These are phyloP conservation scores for Boletellus deceptivus DNA, from an alignment of 1,284 basidiomycete genomes.

Conservation along the genomic window DNA sequence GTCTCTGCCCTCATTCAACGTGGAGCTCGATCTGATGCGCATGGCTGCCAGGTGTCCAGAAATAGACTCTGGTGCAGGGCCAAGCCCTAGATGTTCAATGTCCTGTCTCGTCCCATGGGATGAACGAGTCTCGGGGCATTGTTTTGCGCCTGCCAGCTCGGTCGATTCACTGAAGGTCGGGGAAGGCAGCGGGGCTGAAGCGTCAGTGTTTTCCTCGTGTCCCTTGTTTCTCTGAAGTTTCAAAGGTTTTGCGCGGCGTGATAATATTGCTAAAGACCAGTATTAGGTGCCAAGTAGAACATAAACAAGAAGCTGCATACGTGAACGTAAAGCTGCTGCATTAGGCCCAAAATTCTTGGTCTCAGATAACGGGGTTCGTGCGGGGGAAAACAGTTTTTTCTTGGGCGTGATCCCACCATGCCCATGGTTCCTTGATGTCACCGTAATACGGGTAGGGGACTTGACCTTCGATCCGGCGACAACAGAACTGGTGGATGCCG, in stretches of 20 bases:
- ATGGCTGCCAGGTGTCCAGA: constrained; percentile 26
- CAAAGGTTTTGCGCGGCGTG: constrained; percentile 15
- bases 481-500: constrained; percentile 4
- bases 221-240: constrained; percentile 12
- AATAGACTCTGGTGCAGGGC: constrained; percentile 30
- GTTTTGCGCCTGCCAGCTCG: constrained; percentile 8
- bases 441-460: constrained; percentile 22
- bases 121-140: constrained; percentile 7
- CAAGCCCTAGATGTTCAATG: constrained; percentile 14
- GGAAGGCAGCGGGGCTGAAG: not conserved
- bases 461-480: constrained; percentile 6
- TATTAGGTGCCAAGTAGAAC: constrained; percentile 1
- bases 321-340: constrained; percentile 17
- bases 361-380: constrained; percentile 41
- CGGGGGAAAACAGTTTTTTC: constrained; percentile 41
- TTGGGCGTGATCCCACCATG: constrained; percentile 23
- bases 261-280: constrained; percentile 12
- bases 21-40: constrained; percentile 21
- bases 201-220: constrained; percentile 8
- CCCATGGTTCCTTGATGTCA: constrained; percentile 20
- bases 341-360: constrained; percentile 31
- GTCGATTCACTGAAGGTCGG: constrained; percentile 1
- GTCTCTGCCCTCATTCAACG: not conserved
- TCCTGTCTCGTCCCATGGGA: constrained; percentile 6
- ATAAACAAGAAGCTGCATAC: constrained; percentile 13